Base-by-base conservation (phyloP, 2,329 filamentous ascomycete genomes). In the Juglanconis sp. region DNA sequence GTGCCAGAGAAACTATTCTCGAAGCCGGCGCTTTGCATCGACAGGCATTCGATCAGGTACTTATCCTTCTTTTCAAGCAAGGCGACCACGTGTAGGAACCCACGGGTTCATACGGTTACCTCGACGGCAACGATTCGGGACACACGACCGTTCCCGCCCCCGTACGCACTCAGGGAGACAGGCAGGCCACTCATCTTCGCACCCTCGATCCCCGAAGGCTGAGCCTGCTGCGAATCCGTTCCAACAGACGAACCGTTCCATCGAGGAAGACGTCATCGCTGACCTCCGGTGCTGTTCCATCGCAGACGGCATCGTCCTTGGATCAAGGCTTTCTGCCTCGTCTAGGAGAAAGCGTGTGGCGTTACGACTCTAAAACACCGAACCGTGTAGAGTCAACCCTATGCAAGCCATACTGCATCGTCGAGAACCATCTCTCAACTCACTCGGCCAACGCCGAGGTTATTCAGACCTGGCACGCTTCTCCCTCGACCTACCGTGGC, bases 391-490 rank as follows among this genome's bases (percentile, higher is more conserved):
- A 62, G 60, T 67, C 69, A 68, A 66, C 69, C 72, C 81, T 81
- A 87, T 87, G 84, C 80, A 81, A 79, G 77, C 76, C 70, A 71
- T 75, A 75, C 78, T 72, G 70, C 73, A 73, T 66, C 71, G 71
- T 68, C 69, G 73, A 73, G 76, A 81, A 69, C 71, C 76, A 68
- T 74, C 73, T 65, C 71, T 73, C 67, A 70, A 73, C 69, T 75
- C 80, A 66, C 79, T 85, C 76, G 82, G 83, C 76, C 80, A 83
- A 70, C 81, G 81, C 76, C 83, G 83, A 79, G 80, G 81, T 70
- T 77, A 78, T 72, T 78, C 78, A 72, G 79, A 83, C 68, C 76
- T 81, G 74, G 78, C 80, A 71, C 78, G 77, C 70, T 81, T 81
- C 71, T 77, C 77, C 74, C 78, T 84, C 69, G 82, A 83, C 76